phyloP scores from a whole-genome alignment of 768 basidiomycete species.

The Tephrocybe sp. region DNA sequence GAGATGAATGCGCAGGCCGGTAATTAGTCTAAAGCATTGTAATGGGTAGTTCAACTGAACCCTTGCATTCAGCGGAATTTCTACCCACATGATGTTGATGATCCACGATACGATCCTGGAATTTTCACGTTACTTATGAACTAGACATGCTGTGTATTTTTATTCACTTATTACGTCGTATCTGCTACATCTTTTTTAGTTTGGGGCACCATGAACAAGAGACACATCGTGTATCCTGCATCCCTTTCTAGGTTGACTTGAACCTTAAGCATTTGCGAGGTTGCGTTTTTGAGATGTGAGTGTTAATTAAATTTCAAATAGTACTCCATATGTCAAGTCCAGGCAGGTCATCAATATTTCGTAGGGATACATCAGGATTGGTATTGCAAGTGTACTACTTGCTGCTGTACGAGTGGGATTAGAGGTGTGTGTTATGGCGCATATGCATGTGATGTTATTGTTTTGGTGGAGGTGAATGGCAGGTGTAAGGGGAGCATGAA shows the following conservation, averaged over 20 bases:
- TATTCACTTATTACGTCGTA: not conserved
- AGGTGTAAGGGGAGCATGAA: not conserved
- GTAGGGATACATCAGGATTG: constrained; percentile 4
- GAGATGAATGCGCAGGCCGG: constrained; percentile 76
- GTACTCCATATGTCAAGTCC: not conserved
- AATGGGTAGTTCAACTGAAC: not conserved
- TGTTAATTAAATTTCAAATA: not conserved
- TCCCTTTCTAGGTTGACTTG: too few relatives aligned
- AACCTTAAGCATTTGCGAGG: too few relatives aligned
- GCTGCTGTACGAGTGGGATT: constrained; percentile 3
- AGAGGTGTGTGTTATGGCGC: not conserved
- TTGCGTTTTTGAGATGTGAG: not conserved
- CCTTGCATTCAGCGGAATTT: constrained; percentile 45
- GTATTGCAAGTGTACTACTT: constrained; percentile 1
- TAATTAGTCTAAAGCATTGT: constrained; percentile 23
- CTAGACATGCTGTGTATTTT: too few relatives aligned
- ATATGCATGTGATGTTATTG: not conserved
- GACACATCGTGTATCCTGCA: not conserved
- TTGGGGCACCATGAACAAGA: not conserved
- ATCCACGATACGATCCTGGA: too few relatives aligned
- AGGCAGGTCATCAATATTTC: not conserved
- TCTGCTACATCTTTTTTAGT: too few relatives aligned
- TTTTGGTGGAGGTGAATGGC: not conserved
- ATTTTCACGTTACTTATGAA: too few relatives aligned
- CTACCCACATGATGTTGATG: constrained; percentile 48